These are phyloP conservation scores for Iris macrosiphon DNA, from an alignment of 106 monocot species.

Conservation along the genomic window DNA sequence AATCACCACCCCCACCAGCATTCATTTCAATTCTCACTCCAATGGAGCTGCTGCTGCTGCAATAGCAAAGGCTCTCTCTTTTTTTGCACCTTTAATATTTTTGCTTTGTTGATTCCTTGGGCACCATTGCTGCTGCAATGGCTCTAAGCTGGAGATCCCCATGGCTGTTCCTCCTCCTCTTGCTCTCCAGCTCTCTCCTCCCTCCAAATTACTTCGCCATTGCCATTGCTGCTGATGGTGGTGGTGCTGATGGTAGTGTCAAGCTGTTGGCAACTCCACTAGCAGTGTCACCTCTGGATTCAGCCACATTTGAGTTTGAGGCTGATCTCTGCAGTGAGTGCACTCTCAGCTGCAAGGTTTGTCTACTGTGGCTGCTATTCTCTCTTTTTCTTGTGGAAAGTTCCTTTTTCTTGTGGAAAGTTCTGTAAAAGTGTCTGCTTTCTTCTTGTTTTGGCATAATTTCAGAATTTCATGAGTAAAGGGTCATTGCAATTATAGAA, in stretches of 20 bases:
- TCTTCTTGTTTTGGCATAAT: background rate
- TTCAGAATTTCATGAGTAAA: background rate
- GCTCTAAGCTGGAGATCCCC: conserved; percentile 11
- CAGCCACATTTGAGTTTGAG: conserved; percentile 50
- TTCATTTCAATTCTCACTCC: background rate
- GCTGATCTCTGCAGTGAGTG: conserved; percentile 31
- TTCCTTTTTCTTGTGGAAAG: background rate
- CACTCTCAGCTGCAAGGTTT: conserved; percentile 47
- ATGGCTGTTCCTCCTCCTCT: conserved; percentile 14
- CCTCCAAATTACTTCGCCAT: too few relatives aligned
- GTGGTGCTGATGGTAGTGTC: conserved; percentile 16
- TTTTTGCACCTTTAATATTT: background rate
- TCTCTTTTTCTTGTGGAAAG: background rate
- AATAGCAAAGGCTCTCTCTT: background rate
- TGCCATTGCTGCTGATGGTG: conserved; percentile 2
- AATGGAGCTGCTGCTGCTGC: background rate
- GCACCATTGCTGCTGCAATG: conserved; percentile 8
- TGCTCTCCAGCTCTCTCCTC: conserved; percentile 4
- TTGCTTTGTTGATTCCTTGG: background rate
- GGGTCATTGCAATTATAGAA: conserved; percentile 1
- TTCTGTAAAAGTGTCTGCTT: conserved; percentile 1
- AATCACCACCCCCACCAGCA: too few relatives aligned
- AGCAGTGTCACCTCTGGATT: conserved; percentile 24
- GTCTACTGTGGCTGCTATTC: background rate
- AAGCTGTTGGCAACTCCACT: conserved; percentile 27